Conservation (phyloP, 2,329 filamentous ascomycete genomes). For the Periglandula ipomoeae region DNA sequence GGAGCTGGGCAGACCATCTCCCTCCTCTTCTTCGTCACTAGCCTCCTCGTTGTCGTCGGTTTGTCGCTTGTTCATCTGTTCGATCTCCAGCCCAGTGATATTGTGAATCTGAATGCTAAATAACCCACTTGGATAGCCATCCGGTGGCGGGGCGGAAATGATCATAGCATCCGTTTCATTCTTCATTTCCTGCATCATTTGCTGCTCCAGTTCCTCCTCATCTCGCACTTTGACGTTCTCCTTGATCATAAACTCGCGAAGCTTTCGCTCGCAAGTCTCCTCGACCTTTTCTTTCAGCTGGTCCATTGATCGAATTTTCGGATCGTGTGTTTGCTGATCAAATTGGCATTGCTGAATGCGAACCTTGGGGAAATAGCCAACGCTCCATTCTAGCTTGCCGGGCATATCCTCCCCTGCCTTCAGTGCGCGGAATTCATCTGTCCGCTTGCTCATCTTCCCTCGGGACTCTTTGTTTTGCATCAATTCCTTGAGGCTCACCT, state of each 20-base stretch:
- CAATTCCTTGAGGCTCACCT: slow-evolving; percentile 55
- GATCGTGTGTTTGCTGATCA: slow-evolving; percentile 48
- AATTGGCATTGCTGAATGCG: slow-evolving; percentile 54
- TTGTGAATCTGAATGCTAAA: slow-evolving; percentile 65
- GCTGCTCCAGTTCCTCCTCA: slow-evolving; percentile 55
- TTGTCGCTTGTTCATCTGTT: slow-evolving; percentile 47
- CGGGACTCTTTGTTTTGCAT: slow-evolving; percentile 51
- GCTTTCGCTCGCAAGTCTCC: slow-evolving; percentile 46
- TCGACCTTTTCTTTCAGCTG: slow-evolving; percentile 50
- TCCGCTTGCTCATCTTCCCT: slow-evolving; percentile 52
- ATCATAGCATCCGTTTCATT: slow-evolving; percentile 53
- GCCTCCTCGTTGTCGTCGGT: slow-evolving; percentile 36
- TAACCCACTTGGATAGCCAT: slow-evolving; percentile 54
- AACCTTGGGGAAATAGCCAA: slow-evolving; percentile 63
- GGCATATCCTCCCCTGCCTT: slow-evolving; percentile 60
- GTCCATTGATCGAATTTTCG: slow-evolving; percentile 45
- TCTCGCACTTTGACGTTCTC: slow-evolving; percentile 41
- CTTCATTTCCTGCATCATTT: slow-evolving; percentile 58
- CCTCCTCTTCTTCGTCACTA: slow-evolving; percentile 48
- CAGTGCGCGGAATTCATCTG: slow-evolving; percentile 56
- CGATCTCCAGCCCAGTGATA: slow-evolving; percentile 58
- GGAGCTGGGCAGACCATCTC: slow-evolving; percentile 56
- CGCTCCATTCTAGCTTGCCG: slow-evolving; percentile 58
- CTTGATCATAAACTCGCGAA: slow-evolving; percentile 49
- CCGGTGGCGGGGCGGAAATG: slow-evolving; percentile 55